phyloP scores from a whole-genome alignment of 2,329 filamentous ascomycete genomes.

The Madurella fahalii region DNA sequence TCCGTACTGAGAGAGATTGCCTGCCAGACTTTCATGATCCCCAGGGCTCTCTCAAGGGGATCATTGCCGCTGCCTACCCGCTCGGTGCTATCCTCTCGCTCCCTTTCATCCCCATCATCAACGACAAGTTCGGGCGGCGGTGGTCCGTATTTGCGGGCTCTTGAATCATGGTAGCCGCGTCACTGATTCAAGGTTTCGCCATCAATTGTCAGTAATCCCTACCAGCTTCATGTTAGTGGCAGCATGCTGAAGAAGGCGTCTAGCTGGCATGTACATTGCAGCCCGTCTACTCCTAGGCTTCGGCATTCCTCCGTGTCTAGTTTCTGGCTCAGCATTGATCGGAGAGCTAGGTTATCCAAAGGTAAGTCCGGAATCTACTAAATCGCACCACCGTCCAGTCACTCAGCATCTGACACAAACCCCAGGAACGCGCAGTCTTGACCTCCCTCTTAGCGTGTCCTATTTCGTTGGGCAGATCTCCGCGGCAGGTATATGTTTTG shows the following conservation, averaged over 20 bases:
- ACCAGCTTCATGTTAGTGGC: too few relatives aligned
- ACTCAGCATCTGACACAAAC: slow-evolving; percentile 31
- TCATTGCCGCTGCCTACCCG: slow-evolving; percentile 57
- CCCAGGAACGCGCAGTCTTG: slow-evolving; percentile 52
- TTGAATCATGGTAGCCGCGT: slow-evolving; percentile 49
- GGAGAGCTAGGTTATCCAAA: slow-evolving; percentile 53
- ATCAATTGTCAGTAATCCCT: slow-evolving; percentile 31
- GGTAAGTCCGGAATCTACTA: too few relatives aligned
- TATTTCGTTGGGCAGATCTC: slow-evolving; percentile 49
- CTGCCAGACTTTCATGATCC: slow-evolving; percentile 45
- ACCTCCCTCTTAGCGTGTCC: slow-evolving; percentile 56
- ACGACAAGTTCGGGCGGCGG: slow-evolving; percentile 51
- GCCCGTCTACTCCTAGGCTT: slow-evolving; percentile 56
- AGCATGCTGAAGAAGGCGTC: too few relatives aligned
- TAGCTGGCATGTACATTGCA: slow-evolving; percentile 50
- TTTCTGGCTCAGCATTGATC: slow-evolving; percentile 53
- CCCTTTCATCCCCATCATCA: slow-evolving; percentile 52
- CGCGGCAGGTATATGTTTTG: slow-evolving; percentile 45
- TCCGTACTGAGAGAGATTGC: too few relatives aligned
- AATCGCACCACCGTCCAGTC: too few relatives aligned
- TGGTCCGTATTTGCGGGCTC: slow-evolving; percentile 55
- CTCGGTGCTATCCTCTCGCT: slow-evolving; percentile 55
- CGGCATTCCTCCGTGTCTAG: slow-evolving; percentile 55
- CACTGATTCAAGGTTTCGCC: slow-evolving; percentile 51
- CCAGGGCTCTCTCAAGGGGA: slow-evolving; percentile 42